Conservation (phyloP, 495 filamentous ascomycete species). For the Pseudevernia furfuracea region DNA sequence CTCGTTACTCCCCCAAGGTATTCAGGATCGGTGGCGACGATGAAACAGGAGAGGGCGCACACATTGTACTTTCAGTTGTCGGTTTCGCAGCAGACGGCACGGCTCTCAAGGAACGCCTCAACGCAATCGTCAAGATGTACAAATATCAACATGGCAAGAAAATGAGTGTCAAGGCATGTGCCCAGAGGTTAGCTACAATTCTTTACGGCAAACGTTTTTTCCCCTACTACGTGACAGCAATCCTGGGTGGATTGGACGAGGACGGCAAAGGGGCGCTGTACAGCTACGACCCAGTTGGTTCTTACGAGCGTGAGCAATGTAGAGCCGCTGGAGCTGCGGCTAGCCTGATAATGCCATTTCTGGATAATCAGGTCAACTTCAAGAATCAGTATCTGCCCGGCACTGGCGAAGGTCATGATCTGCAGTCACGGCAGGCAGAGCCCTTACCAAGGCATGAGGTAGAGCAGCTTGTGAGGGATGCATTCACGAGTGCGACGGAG, state of each 20-base stretch:
- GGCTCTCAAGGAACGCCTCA: conserved; percentile 81
- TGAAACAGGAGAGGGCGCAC: conserved; percentile 70
- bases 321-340: conserved; percentile 91
- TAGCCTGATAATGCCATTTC: conserved; percentile 95
- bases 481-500: conserved; percentile 95
- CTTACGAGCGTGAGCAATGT: conserved; percentile 93
- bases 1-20: conserved; percentile 85
- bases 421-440: conserved; percentile 59
- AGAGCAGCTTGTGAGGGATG: conserved; percentile 85
- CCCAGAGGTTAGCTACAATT: conserved; percentile 85
- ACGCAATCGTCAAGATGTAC: conserved; percentile 94
- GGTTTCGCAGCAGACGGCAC: conserved; percentile 92
- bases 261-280: conserved; percentile 91
- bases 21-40: conserved; percentile 92
- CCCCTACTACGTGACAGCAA: conserved; percentile 92
- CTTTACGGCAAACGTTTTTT: conserved; percentile 97
- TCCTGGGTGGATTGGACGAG: conserved; percentile 89
- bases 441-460: conserved; percentile 64
- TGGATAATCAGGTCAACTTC: conserved; percentile 99
- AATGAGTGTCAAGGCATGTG: conserved; percentile 88
- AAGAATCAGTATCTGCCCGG: conserved; percentile 96
- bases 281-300: conserved; percentile 95
- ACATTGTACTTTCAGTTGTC: conserved; percentile 84
- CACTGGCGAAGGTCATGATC: conserved; percentile 74
- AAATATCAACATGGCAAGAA: conserved; percentile 87